These are phyloP conservation scores for Zymoseptoria passerinii DNA, from an alignment of 2,329 filamentous ascomycete species.

Conservation along the genomic window DNA sequence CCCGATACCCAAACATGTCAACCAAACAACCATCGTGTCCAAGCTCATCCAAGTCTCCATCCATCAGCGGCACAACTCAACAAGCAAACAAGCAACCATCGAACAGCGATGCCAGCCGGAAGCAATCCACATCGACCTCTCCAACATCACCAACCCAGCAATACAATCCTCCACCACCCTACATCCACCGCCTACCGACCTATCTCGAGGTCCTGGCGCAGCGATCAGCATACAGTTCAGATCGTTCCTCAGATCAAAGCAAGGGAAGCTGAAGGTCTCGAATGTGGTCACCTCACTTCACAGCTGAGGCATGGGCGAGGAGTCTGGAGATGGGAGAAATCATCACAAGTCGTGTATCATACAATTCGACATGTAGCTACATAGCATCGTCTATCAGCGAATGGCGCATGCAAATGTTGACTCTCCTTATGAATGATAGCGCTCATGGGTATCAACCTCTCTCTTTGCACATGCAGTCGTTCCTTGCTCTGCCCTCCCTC, in stretches of 20 bases:
- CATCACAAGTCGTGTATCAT: background rate
- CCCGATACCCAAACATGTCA: background rate
- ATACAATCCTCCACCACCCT: background rate
- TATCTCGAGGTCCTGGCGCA: slow-evolving; percentile 3
- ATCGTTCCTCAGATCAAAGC: background rate
- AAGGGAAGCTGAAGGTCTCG: background rate
- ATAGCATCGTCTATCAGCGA: background rate
- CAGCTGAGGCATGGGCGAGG: background rate
- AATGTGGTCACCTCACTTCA: background rate
- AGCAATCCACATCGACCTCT: background rate
- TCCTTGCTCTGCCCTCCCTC: background rate
- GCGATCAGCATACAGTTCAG: background rate
- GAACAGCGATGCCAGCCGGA: background rate
- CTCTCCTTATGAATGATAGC: background rate
- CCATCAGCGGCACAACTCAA: background rate
- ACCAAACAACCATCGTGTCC: background rate
- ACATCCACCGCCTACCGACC: slow-evolving; percentile 1
- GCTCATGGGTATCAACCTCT: slow-evolving; percentile 2
- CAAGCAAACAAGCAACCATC: background rate
- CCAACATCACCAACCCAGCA: background rate
- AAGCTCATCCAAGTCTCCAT: background rate
- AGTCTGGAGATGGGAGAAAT: background rate
- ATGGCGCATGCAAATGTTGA: background rate
- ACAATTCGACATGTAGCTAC: background rate
- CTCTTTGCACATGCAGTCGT: background rate